Evolutionary conservation across 2,329 filamentous ascomycete species (phyloP).

Genomic region (Conoideocrella luteorostrata): DNA sequence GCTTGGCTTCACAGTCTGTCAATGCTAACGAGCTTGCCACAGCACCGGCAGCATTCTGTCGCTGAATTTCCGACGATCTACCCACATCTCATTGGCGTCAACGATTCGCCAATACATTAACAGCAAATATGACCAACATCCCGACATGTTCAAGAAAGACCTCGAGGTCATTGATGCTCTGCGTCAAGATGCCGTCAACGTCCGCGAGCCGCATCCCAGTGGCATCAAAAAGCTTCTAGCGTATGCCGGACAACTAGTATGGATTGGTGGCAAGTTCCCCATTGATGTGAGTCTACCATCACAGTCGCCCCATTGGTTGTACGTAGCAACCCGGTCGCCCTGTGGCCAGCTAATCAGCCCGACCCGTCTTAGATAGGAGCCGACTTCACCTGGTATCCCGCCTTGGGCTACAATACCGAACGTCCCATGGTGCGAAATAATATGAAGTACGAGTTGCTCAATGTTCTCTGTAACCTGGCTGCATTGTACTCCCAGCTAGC

Average conservation of each 20-base stretch:
- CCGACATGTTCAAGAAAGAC: constrained; percentile 91
- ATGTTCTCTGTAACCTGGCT: constrained; percentile 87
- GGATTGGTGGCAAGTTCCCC: constrained; percentile 92
- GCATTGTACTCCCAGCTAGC: constrained; percentile 92
- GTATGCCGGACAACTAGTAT: constrained; percentile 88
- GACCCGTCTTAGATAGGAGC: constrained; percentile 63
- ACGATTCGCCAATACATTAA: constrained; percentile 95
- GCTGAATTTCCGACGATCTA: constrained; percentile 82
- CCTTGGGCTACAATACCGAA: constrained; percentile 82
- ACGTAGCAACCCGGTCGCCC: too few relatives aligned
- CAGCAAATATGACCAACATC: constrained; percentile 96
- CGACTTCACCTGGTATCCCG: constrained; percentile 94
- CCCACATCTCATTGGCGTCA: constrained; percentile 68
- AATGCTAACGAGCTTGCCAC: constrained; percentile 1
- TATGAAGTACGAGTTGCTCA: constrained; percentile 78
- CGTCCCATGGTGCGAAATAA: constrained; percentile 62
- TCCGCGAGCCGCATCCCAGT: constrained; percentile 79
- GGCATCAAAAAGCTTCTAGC: constrained; percentile 82
- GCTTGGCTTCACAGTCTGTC: neutral
- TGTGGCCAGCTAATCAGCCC: neutral
- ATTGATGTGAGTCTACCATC: constrained; percentile 63
- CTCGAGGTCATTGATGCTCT: constrained; percentile 76
- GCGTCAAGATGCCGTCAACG: constrained; percentile 78
- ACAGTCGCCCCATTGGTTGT: too few relatives aligned
- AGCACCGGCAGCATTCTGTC: constrained; percentile 56